Evolutionary conservation across 1,139 yeast species (phyloP), one percentile per base, ranked within the genome.

Genomic region (Ogataea hybrid): DNA sequence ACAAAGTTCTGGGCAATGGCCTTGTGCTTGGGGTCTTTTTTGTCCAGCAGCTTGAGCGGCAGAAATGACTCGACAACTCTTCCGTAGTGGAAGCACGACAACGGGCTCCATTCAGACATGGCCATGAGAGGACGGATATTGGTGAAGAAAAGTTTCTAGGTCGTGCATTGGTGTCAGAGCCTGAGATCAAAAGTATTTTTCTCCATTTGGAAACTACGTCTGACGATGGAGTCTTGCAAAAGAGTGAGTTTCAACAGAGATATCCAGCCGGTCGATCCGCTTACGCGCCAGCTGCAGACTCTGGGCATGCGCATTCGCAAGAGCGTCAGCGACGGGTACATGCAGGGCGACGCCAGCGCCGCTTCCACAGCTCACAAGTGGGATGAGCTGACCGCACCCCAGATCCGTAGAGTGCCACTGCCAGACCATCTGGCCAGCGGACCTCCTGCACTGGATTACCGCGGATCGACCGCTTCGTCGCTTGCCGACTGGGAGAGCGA

Each of bases 231-330:
- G 37, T 28, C 41, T 15, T 28, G 28, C 35, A 39, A 39, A 25
- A 33, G 42, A 33, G 33, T 34, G 18, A 38, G 30, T 28, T 15
- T 38, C 10, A 29, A 39, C 17, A 21, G 34, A 12, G 33, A 25
- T 12, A 8, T 25, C 4, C 27, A 17, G 12, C 14, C 29, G 12
- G 35, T 27, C n/a, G 41, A 55, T 53, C 49, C 58, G 52, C 32
- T 63, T 48, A 46, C 57, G 1, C 63, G 65, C 10, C 54, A 61
- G 4, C 67, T 83, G 21, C 71, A 81, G 32, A 71, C 81, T 0
- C 57, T 82, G 5, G 89, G 88, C 0, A 82, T 81, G 87, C 70
- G 87, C 49, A 77, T 83, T 50, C 73, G 92, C 57, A 80, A 81
- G 54, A 72, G 84, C 2, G 79, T 83, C 2, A 70, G 77, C 34